phyloP scores from a whole-genome alignment of 257 asterid species.

The Cinchona pubescens region DNA sequence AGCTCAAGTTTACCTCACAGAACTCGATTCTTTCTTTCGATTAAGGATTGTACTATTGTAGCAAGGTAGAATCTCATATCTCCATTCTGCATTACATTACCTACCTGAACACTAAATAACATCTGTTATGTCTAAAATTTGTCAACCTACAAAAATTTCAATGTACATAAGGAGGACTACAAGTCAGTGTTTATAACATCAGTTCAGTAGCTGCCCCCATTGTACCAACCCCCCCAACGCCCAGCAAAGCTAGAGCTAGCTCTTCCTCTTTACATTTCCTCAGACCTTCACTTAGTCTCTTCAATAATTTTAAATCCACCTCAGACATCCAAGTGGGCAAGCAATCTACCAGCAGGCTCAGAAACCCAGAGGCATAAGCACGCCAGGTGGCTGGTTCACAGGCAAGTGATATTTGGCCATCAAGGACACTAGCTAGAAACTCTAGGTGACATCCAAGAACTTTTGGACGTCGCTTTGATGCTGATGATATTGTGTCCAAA shows the following conservation, averaged over 20 bases:
- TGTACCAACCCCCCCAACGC: conserved; percentile 67
- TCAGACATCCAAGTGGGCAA: conserved; percentile 72
- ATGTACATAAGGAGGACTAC: conserved; percentile 20
- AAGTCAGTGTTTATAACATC: conserved; percentile 43
- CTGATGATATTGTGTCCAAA: conserved; percentile 54
- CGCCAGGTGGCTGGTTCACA: conserved; percentile 89
- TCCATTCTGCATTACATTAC: conserved; percentile 17
- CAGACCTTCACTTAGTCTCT: conserved; percentile 65
- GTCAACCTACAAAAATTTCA: conserved; percentile 45
- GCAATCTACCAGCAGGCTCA: conserved; percentile 75
- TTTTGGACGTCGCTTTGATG: conserved; percentile 65
- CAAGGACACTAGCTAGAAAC: conserved; percentile 68
- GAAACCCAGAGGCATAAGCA: conserved; percentile 67
- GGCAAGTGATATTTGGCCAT: conserved; percentile 72
- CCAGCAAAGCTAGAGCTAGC: conserved; percentile 78
- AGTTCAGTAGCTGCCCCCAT: conserved; percentile 87
- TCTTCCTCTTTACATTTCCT: conserved; percentile 70
- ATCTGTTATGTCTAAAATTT: conserved; percentile 17
- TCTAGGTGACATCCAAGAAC: conserved; percentile 70
- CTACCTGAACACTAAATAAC: conserved; percentile 17
- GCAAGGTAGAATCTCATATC: not conserved
- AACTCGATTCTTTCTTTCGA: not conserved
- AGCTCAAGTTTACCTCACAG: not conserved
- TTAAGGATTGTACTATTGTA: not conserved
- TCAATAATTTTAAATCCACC: conserved; percentile 54